Evolutionary conservation across 306 rosid genomes (phyloP).

Genomic region (Gleditsia sinensis): DNA sequence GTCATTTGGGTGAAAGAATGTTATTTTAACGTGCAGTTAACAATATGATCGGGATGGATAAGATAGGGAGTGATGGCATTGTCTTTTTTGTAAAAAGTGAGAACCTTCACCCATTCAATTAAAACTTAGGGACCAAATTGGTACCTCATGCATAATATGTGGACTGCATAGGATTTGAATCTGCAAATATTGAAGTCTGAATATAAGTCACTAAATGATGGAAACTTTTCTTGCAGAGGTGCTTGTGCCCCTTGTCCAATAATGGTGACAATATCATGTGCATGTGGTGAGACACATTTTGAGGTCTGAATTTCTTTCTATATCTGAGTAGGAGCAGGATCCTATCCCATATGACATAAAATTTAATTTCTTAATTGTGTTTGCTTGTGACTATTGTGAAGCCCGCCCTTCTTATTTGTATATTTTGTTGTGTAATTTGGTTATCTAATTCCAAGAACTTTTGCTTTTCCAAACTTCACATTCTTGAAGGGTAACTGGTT

Average conservation of each 20-base stretch:
- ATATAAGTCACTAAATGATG: conserved; percentile 14
- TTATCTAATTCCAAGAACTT: conserved; percentile 5
- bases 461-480: neutral
- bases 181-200: conserved; percentile 21
- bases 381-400: conserved; percentile 30
- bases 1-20: neutral
- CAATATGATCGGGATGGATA: conserved; percentile 14
- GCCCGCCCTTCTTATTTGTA: neutral
- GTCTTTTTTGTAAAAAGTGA: neutral
- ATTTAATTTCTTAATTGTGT: conserved; percentile 10
- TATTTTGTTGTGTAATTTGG: neutral
- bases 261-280: conserved; percentile 91
- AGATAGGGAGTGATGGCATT: conserved; percentile 6
- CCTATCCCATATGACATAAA: conserved; percentile 6
- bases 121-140: conserved; percentile 4
- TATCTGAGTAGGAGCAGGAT: conserved; percentile 16
- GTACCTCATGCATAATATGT: conserved; percentile 15
- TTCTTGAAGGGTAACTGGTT: conserved; percentile 10
- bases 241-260: conserved; percentile 97
- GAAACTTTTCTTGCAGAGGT: conserved; percentile 73
- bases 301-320: conserved; percentile 64
- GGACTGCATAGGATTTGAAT: conserved; percentile 5
- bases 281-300: conserved; percentile 87
- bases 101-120: neutral
- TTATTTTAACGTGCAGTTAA: conserved; percentile 1